These are phyloP conservation scores for Punica granatum DNA, from an alignment of 345 rosid species.

Conservation along the genomic window DNA sequence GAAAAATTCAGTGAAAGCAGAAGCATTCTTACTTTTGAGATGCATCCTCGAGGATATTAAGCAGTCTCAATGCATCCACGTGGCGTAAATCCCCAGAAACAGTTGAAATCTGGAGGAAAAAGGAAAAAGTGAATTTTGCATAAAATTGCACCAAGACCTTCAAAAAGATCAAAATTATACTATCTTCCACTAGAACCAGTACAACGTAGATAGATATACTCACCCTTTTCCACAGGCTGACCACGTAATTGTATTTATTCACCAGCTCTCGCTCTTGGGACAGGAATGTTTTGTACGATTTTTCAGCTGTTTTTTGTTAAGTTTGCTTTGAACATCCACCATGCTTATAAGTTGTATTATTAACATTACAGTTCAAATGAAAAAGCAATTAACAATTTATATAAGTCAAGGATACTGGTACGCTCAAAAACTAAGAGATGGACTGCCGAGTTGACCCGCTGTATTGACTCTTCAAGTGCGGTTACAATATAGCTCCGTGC, in stretches of 20 bases:
- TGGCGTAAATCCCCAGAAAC: slow-evolving; percentile 72
- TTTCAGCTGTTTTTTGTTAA: slow-evolving; percentile 60
- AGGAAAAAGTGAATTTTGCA: neutral
- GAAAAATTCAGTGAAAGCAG: neutral
- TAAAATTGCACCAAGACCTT: neutral
- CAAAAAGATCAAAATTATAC: neutral
- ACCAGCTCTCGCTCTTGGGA: slow-evolving; percentile 69
- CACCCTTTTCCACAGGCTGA: slow-evolving; percentile 90
- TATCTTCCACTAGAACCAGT: neutral
- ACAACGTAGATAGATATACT: slow-evolving; percentile 18
- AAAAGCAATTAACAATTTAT: neutral
- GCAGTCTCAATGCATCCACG: slow-evolving; percentile 69
- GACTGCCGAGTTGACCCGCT: slow-evolving; percentile 71
- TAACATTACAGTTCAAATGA: neutral
- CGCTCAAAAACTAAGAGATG: slow-evolving; percentile 74
- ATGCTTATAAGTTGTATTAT: neutral
- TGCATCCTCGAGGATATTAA: slow-evolving; percentile 70
- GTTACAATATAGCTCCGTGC: slow-evolving; percentile 89
- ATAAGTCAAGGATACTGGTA: slow-evolving; percentile 74
- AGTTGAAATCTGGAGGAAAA: slow-evolving; percentile 56
- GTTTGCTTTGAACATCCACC: slow-evolving; percentile 11
- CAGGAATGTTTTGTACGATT: slow-evolving; percentile 56
- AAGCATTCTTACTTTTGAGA: slow-evolving; percentile 40
- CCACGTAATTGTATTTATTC: slow-evolving; percentile 74
- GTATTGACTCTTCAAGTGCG: slow-evolving; percentile 85